Percentiles rank a stretch among this genome's conserved stretches.
phyloP scores from a whole-genome alignment of 2,329 filamentous ascomycete genomes.

The Chrysoporthe cubensis region DNA sequence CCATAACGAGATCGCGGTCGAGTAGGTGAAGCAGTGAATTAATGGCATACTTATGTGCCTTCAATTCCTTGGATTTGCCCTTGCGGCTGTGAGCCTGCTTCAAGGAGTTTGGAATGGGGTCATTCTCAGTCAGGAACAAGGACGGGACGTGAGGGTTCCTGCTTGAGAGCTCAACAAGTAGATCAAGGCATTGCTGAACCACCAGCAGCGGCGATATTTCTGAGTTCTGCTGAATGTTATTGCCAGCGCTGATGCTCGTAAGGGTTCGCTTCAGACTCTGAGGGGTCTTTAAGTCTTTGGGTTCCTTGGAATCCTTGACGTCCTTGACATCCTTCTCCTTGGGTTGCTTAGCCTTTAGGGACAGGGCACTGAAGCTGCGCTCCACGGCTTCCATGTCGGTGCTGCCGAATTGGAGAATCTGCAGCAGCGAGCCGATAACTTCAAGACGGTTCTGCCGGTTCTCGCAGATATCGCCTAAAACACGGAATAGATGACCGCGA shows the following conservation, averaged over 20 bases:
- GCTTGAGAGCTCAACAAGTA: conserved; percentile 80
- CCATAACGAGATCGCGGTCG: conserved; percentile 93
- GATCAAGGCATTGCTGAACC: conserved; percentile 90
- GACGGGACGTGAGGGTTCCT: conserved; percentile 86
- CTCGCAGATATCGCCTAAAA: conserved; percentile 89
- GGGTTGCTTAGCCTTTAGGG: conserved; percentile 84
- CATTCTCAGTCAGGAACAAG: conserved; percentile 94
- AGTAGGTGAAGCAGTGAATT: conserved; percentile 88
- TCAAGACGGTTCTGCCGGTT: conserved; percentile 96
- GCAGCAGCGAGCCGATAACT: conserved; percentile 88
- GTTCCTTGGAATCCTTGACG: conserved; percentile 66
- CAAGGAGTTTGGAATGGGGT: conserved; percentile 71
- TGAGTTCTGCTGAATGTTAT: conserved; percentile 64
- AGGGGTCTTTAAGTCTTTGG: conserved; percentile 71
- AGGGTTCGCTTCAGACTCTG: conserved; percentile 76
- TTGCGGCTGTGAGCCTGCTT: conserved; percentile 81
- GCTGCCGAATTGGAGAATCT: conserved; percentile 94
- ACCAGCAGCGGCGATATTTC: conserved; percentile 94
- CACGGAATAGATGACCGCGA: conserved; percentile 79
- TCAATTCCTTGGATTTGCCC: conserved; percentile 84
- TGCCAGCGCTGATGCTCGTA: conserved; percentile 57
- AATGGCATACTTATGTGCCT: conserved; percentile 84
- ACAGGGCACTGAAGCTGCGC: conserved; percentile 91
- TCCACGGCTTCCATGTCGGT: conserved; percentile 92
- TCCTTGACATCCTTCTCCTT: conserved; percentile 71